Evolutionary conservation across 495 filamentous ascomycete genomes (phyloP).

Genomic region (Penicillium soppii): DNA sequence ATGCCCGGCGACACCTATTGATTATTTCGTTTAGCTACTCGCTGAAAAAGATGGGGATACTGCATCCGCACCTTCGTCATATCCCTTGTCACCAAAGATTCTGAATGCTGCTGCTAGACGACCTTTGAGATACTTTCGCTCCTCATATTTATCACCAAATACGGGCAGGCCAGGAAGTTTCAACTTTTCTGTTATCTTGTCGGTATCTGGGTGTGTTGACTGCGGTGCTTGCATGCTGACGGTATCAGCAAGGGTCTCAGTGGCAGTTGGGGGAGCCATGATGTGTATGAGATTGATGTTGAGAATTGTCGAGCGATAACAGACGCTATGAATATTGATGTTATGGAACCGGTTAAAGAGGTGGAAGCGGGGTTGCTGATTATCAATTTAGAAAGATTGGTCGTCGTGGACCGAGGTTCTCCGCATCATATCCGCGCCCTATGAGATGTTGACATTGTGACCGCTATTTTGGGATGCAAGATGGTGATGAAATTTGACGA

Average conservation of each 20-base stretch:
- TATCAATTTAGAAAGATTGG: not conserved
- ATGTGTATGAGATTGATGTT: not conserved
- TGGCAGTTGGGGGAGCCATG: slow-evolving; percentile 34
- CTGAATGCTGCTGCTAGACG: slow-evolving; percentile 65
- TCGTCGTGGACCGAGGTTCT: not conserved
- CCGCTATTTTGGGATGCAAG: too few relatives aligned
- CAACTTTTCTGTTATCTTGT: slow-evolving; percentile 45
- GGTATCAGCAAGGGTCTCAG: slow-evolving; percentile 23
- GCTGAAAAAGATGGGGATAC: too few relatives aligned
- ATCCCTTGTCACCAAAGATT: slow-evolving; percentile 68
- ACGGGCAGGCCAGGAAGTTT: slow-evolving; percentile 49
- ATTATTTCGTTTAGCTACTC: not conserved
- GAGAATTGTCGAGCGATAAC: not conserved
- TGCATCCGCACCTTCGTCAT: slow-evolving; percentile 51
- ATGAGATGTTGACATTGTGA: not conserved
- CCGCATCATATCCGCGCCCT: not conserved
- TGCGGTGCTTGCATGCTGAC: slow-evolving; percentile 19
- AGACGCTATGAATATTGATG: too few relatives aligned
- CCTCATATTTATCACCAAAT: slow-evolving; percentile 60
- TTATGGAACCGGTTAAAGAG: not conserved
- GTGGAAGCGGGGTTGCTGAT: slow-evolving; percentile 4
- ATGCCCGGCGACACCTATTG: slow-evolving; percentile 54
- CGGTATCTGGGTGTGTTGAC: slow-evolving; percentile 26
- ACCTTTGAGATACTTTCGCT: slow-evolving; percentile 65
- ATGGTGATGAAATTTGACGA: too few relatives aligned